Conservation (phyloP, 2,329 filamentous ascomycete genomes). For the Torrubiellomyces zombiae region DNA sequence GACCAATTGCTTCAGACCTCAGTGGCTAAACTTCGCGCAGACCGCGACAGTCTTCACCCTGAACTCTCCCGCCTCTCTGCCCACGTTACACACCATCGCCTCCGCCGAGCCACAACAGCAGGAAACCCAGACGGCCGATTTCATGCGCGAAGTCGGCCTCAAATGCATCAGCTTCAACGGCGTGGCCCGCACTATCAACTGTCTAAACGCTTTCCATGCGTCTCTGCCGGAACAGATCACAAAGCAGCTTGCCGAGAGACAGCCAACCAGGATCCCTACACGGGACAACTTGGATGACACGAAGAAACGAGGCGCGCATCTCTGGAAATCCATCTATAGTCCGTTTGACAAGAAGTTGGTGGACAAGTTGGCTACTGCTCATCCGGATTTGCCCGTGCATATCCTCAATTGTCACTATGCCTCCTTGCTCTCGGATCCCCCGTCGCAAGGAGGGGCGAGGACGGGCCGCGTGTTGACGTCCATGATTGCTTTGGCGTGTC, state of each 20-base stretch:
- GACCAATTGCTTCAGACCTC: too few species aligned
- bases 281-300: conserved; percentile 36
- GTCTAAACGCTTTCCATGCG: conserved; percentile 53
- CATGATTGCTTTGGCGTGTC: conserved; percentile 55
- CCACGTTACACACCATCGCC: conserved; percentile 40
- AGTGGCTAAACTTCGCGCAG: conserved; percentile 26
- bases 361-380: conserved; percentile 52
- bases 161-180: conserved; percentile 71
- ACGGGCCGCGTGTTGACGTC: conserved; percentile 58
- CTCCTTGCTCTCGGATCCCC: conserved; percentile 54
- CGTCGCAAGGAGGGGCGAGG: conserved; percentile 24
- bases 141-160: conserved; percentile 59
- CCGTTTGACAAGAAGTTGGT: conserved; percentile 59
- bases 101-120: conserved; percentile 9
- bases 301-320: conserved; percentile 38
- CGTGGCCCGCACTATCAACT: conserved; percentile 73
- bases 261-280: conserved; percentile 36
- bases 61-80: conserved; percentile 65
- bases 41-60: conserved; percentile 72
- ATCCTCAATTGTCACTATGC: conserved; percentile 64
- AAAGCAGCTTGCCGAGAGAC: conserved; percentile 34
- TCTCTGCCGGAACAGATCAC: conserved; percentile 41
- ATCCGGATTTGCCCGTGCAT: conserved; percentile 68
- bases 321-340: conserved; percentile 66
- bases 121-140: conserved; percentile 39